phyloP scores from a whole-genome alignment of 1,284 basidiomycete species.

The Tranzscheliella williamsii region DNA sequence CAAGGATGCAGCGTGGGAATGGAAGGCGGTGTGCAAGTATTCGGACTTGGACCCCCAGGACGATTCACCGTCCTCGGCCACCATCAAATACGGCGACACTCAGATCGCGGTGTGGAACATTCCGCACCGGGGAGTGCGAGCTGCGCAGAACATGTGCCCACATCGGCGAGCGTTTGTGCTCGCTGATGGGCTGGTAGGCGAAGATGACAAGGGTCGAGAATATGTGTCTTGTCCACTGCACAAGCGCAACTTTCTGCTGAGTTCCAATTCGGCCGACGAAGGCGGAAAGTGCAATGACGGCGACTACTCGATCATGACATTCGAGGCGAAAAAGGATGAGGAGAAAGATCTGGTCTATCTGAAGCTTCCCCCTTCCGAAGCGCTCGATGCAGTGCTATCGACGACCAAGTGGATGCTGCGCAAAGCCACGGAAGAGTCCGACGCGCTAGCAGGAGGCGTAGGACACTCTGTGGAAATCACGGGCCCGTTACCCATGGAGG shows the following conservation, averaged over 20 bases:
- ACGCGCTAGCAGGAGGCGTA: constrained; percentile 37
- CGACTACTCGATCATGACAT: constrained; percentile 70
- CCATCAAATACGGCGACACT: constrained; percentile 73
- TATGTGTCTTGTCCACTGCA: constrained; percentile 68
- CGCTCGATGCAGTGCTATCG: constrained; percentile 71
- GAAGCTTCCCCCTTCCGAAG: constrained; percentile 67
- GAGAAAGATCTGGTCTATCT: constrained; percentile 64
- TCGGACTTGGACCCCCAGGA: constrained; percentile 67
- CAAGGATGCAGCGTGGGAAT: constrained; percentile 68
- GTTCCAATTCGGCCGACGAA: constrained; percentile 57
- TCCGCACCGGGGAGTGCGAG: constrained; percentile 68
- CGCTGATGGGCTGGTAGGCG: constrained; percentile 68
- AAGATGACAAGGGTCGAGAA: constrained; percentile 51
- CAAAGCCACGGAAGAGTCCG: constrained; percentile 48
- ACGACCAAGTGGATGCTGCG: constrained; percentile 69
- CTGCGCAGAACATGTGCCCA: constrained; percentile 73
- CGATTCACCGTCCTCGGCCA: constrained; percentile 65
- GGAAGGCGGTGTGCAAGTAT: constrained; percentile 67
- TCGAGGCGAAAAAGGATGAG: constrained; percentile 68
- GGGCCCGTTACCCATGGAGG: constrained; percentile 26
- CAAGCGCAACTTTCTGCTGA: constrained; percentile 72
- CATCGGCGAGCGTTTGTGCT: constrained; percentile 74
- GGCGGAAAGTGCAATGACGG: constrained; percentile 71
- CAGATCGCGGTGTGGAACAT: constrained; percentile 73
- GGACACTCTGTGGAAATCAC: constrained; percentile 38